phyloP scores from a whole-genome alignment of 768 basidiomycete species.

The Coprinellus aureogranulatus region DNA sequence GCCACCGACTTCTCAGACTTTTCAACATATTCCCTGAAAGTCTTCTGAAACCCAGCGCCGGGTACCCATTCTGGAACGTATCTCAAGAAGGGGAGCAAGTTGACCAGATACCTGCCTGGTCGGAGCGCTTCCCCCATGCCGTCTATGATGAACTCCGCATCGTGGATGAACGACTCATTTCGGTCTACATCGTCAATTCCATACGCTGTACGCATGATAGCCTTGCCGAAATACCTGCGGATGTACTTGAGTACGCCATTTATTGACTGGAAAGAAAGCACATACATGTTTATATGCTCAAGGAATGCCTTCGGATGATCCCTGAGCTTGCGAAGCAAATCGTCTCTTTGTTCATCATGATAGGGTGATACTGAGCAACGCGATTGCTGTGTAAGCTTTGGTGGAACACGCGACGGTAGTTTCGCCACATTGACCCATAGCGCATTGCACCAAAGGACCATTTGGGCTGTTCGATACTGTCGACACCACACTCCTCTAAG shows the following conservation, averaged over 20 bases:
- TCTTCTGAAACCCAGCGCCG: constrained; percentile 33
- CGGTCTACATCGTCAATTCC: constrained; percentile 2
- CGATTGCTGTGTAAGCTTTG: constrained; percentile 8
- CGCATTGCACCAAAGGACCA: constrained; percentile 1
- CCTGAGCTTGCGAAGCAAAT: constrained; percentile 1
- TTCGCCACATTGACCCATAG: constrained; percentile 1
- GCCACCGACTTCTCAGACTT: constrained; percentile 5
- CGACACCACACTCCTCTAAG: neutral
- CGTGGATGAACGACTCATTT: constrained; percentile 36
- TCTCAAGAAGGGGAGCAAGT: constrained; percentile 21
- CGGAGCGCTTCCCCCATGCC: constrained; percentile 21
- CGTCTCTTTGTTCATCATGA: constrained; percentile 11
- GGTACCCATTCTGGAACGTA: constrained; percentile 37
- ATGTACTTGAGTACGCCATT: neutral
- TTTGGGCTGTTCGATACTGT: neutral
- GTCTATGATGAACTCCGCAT: constrained; percentile 29
- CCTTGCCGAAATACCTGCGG: neutral
- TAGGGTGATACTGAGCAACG: constrained; percentile 36
- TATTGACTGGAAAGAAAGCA: neutral
- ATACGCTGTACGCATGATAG: constrained; percentile 1
- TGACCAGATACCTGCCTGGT: constrained; percentile 17
- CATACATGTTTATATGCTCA: constrained; percentile 4
- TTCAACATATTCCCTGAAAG: too few relatives aligned
- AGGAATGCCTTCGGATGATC: neutral
- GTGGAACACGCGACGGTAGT: constrained; percentile 3